phyloP scores from a whole-genome alignment of 306 rosid genomes.

The Castanea sativa region DNA sequence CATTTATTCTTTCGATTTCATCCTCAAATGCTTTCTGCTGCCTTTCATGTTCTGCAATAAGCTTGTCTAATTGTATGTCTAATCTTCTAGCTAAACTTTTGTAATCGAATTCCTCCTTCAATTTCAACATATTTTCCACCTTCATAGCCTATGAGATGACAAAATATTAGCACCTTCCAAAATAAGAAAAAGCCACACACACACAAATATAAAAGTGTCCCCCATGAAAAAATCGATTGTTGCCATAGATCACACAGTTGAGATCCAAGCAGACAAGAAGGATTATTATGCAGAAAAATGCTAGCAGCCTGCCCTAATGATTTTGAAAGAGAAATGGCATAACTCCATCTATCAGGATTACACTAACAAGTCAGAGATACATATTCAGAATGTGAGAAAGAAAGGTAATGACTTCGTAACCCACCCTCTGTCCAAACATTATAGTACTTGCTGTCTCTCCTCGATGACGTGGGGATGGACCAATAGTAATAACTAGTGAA shows the following conservation, averaged over 20 bases:
- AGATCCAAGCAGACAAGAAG: slow-evolving; percentile 13
- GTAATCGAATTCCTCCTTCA: slow-evolving; percentile 97
- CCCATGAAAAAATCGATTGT: slow-evolving; percentile 5
- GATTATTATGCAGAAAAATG: slow-evolving; percentile 7
- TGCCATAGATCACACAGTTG: slow-evolving; percentile 2
- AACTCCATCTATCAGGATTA: not conserved
- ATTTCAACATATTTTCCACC: slow-evolving; percentile 95
- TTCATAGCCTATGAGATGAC: slow-evolving; percentile 81
- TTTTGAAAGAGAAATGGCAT: not conserved
- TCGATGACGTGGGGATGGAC: slow-evolving; percentile 97
- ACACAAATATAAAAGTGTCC: not conserved
- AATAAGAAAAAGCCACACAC: not conserved
- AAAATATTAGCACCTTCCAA: slow-evolving; percentile 30
- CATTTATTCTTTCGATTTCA: slow-evolving; percentile 72
- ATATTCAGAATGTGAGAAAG: slow-evolving; percentile 12
- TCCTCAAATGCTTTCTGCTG: slow-evolving; percentile 90
- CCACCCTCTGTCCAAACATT: slow-evolving; percentile 97
- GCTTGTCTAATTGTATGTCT: slow-evolving; percentile 87
- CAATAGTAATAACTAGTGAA: slow-evolving; percentile 84
- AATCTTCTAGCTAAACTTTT: slow-evolving; percentile 90
- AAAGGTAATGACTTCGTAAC: slow-evolving; percentile 28
- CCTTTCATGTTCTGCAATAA: slow-evolving; percentile 94
- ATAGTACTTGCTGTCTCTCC: slow-evolving; percentile 98
- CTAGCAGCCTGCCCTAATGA: not conserved
- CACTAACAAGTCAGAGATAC: slow-evolving; percentile 2